A percentile compares a stretch with the other conserved stretches of the same genome.
phyloP scores from a whole-genome alignment of 2,329 filamentous ascomycete genomes.

The Colletotrichum spinosum region DNA sequence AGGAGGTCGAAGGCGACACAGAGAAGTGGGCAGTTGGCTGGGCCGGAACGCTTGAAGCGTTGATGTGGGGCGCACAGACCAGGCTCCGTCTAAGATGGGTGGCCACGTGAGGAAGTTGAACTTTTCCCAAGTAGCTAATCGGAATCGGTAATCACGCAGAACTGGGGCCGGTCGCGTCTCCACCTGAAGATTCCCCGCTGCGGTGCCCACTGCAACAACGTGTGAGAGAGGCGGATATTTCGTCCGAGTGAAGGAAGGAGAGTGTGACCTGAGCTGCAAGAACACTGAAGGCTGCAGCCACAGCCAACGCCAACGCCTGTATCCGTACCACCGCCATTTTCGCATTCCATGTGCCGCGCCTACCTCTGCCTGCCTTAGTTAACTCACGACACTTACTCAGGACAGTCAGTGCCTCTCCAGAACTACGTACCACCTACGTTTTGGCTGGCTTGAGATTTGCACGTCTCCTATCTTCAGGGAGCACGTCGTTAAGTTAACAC shows the following conservation, averaged over 20 bases:
- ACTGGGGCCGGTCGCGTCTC: constrained; percentile 14
- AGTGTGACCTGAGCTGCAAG: constrained; percentile 38
- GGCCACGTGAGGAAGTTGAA: constrained; percentile 37
- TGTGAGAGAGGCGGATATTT: too few species aligned
- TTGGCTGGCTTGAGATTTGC: too few species aligned
- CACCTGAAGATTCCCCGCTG: constrained; percentile 34
- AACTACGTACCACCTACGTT: too few species aligned
- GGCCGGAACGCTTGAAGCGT: constrained; percentile 10
- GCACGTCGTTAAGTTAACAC: too few species aligned
- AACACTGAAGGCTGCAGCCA: constrained; percentile 33
- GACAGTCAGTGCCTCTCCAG: background rate
- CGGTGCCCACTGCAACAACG: background rate
- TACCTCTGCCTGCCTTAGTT: constrained; percentile 9
- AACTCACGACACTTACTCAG: background rate
- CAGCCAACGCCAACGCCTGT: constrained; percentile 27
- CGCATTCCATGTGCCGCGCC: constrained; percentile 38
- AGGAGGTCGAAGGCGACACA: constrained; percentile 17
- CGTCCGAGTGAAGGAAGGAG: constrained; percentile 17
- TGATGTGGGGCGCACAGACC: constrained; percentile 34
- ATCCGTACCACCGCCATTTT: background rate
- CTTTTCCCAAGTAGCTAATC: constrained; percentile 38
- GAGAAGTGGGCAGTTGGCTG: constrained; percentile 26
- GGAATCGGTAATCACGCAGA: constrained; percentile 31
- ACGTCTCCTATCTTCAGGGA: too few species aligned
- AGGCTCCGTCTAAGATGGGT: constrained; percentile 33